phyloP scores from a whole-genome alignment of 2,329 filamentous ascomycete genomes.

The Aspergillus tamarii region DNA sequence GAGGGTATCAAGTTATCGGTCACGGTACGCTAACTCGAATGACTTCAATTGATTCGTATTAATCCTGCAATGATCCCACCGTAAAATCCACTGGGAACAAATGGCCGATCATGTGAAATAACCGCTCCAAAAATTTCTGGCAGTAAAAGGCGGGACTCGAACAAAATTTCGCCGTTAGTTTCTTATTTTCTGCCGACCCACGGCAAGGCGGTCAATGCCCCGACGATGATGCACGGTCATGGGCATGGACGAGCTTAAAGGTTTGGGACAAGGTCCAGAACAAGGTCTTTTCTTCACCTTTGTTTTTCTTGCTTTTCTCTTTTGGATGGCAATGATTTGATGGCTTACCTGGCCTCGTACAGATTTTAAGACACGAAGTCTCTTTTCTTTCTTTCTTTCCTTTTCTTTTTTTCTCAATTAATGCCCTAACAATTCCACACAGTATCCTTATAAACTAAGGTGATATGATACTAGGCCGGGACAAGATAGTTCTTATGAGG shows the following conservation, averaged over 20 bases:
- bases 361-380: background rate
- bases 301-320: background rate
- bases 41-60: background rate
- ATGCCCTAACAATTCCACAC: background rate
- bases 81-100: background rate
- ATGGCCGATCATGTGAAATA: background rate
- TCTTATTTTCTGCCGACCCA: constrained; percentile 5
- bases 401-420: background rate
- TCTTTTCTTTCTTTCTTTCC: background rate
- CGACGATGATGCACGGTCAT: no score
- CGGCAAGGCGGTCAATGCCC: constrained; percentile 5
- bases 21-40: background rate
- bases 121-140: constrained; percentile 20
- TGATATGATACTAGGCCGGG: no score
- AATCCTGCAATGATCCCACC: background rate
- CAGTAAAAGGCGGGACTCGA: constrained; percentile 18
- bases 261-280: background rate
- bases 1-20: background rate
- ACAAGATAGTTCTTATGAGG: no score
- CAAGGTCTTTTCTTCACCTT: constrained; percentile 1
- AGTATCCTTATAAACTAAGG: background rate
- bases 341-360: background rate
- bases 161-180: background rate
- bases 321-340: background rate
- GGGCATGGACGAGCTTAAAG: background rate